Evolutionary conservation across 345 rosid genomes (phyloP).

Genomic region (Excoecaria agallocha): DNA sequence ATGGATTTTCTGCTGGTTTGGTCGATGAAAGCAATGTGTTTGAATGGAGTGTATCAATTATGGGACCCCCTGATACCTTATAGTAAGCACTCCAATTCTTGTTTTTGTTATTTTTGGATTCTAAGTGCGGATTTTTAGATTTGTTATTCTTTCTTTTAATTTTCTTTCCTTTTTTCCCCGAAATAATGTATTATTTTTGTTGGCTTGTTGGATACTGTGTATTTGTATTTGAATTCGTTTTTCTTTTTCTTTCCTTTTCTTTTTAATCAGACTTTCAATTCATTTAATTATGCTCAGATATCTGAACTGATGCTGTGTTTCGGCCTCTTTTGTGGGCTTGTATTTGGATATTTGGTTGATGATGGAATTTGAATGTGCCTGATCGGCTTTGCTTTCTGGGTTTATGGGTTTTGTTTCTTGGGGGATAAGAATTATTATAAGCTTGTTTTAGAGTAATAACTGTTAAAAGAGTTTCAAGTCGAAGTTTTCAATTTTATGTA

Average conservation of each 20-base stretch:
- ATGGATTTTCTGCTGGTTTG: slow-evolving; percentile 93
- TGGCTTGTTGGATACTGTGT: background rate
- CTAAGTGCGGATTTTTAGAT: background rate
- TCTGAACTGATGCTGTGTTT: background rate
- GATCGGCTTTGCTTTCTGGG: background rate
- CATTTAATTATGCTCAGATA: background rate
- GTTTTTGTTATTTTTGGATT: background rate
- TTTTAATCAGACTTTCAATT: background rate
- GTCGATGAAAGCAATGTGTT: slow-evolving; percentile 72
- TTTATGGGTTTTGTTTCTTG: slow-evolving; percentile 6
- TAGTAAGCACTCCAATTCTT: slow-evolving; percentile 46
- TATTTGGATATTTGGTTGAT: background rate
- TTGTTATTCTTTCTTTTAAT: background rate
- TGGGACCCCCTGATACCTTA: slow-evolving; percentile 84
- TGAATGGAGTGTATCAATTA: slow-evolving; percentile 79
- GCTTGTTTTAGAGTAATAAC: background rate
- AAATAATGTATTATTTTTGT: background rate
- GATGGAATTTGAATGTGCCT: background rate
- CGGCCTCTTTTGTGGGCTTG: background rate
- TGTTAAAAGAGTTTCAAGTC: background rate
- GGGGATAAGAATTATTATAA: background rate
- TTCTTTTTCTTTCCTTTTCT: too few species aligned
- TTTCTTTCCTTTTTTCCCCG: too few species aligned
- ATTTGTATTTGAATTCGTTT: background rate
- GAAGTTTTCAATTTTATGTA: background rate